Conservation (phyloP, 164 flowering plant species). For the Vitis cinerea region DNA sequence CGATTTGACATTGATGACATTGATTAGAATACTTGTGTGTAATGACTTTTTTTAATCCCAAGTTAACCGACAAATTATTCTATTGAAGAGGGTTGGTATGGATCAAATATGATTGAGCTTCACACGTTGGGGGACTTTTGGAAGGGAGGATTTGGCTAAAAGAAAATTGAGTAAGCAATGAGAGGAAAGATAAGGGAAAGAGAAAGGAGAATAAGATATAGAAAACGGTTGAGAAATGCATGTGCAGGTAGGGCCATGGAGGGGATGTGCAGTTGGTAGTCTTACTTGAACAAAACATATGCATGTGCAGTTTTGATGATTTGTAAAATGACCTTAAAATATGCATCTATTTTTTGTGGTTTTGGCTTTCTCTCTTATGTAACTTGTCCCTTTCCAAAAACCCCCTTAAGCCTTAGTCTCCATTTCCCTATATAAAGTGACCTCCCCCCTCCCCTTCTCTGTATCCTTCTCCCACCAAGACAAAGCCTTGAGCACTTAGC, state of each 20-base stretch:
- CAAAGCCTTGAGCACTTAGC: neutral
- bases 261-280: constrained; percentile 32
- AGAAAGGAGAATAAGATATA: neutral
- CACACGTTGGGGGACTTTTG: too few relatives aligned
- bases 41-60: too few relatives aligned
- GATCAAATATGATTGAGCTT: too few relatives aligned
- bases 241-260: constrained; percentile 39
- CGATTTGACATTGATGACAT: too few relatives aligned
- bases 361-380: constrained; percentile 3
- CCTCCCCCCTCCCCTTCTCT: neutral
- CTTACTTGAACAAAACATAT: constrained; percentile 26
- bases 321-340: constrained; percentile 3
- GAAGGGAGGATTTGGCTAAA: neutral
- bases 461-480: too few relatives aligned
- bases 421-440: constrained; percentile 9
- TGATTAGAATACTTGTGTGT: too few relatives aligned
- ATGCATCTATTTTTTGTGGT: neutral
- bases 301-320: constrained; percentile 46
- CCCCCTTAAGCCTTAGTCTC: neutral
- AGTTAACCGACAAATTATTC: too few relatives aligned
- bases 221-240: constrained; percentile 27
- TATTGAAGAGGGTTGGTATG: too few relatives aligned
- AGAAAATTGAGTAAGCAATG: neutral
- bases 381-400: constrained; percentile 9
- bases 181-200: neutral